Percentiles rank a stretch among this genome's conserved stretches.
These are phyloP conservation scores for Dactylonectria macrodidyma DNA, from an alignment of 2,329 filamentous ascomycete species.

Conservation along the genomic window DNA sequence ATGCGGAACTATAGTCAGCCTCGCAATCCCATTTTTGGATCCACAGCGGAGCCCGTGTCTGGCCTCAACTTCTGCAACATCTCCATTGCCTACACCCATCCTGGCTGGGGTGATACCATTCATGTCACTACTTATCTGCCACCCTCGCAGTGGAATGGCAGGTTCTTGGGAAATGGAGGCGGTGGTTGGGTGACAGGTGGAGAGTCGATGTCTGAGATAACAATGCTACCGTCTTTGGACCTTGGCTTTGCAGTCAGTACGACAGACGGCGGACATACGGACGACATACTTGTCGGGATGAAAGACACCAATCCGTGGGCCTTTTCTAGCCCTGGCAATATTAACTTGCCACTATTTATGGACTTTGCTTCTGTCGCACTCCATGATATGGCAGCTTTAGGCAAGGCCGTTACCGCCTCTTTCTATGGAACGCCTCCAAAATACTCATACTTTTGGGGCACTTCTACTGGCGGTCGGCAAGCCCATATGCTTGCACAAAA, in stretches of 20 bases:
- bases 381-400: constrained; percentile 55
- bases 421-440: constrained; percentile 56
- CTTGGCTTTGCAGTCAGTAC: constrained; percentile 30
- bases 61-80: constrained; percentile 27
- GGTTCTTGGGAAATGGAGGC: constrained; percentile 35
- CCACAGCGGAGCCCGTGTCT: too few species aligned
- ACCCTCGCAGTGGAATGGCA: constrained; percentile 29
- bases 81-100: constrained; percentile 31
- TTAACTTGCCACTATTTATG: constrained; percentile 45
- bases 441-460: constrained; percentile 66
- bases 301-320: constrained; percentile 33
- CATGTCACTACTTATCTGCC: constrained; percentile 33
- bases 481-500: constrained; percentile 66
- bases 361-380: constrained; percentile 48
- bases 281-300: neutral
- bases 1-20: too few species aligned
- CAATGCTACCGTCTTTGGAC: constrained; percentile 10
- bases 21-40: too few species aligned
- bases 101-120: constrained; percentile 33
- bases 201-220: neutral
- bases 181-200: constrained; percentile 35
- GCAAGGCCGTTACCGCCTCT: constrained; percentile 57
- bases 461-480: constrained; percentile 70
- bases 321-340: constrained; percentile 32
- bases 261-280: constrained; percentile 31